phyloP scores from a whole-genome alignment of 2,329 filamentous ascomycete genomes.

The Paraphoma sp. region DNA sequence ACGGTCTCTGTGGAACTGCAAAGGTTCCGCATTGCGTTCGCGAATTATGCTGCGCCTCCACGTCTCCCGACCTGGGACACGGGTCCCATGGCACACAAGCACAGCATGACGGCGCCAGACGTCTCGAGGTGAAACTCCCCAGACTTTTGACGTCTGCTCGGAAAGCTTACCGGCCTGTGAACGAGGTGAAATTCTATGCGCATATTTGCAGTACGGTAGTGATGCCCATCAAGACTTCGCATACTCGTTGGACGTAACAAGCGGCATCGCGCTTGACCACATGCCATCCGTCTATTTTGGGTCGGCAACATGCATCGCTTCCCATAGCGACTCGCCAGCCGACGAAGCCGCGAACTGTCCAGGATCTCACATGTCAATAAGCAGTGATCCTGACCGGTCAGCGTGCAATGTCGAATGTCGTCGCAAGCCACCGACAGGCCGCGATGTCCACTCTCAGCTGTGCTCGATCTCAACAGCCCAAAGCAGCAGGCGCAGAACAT shows the following conservation, averaged over 20 bases:
- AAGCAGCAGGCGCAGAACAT: conserved; percentile 1
- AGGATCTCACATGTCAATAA: conserved; percentile 2
- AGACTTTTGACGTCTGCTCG: conserved; percentile 3
- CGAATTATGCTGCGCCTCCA: not conserved
- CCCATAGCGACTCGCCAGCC: not conserved
- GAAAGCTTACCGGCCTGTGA: not conserved
- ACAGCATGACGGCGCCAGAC: not conserved
- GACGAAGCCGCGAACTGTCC: not conserved
- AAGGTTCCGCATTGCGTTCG: no score
- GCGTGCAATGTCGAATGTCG: not conserved
- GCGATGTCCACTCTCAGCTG: not conserved
- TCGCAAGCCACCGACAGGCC: not conserved
- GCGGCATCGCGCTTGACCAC: not conserved
- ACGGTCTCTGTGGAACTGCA: not conserved
- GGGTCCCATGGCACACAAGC: not conserved
- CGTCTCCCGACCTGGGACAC: not conserved
- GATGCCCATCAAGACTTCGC: no score
- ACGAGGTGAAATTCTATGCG: not conserved
- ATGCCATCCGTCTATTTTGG: not conserved
- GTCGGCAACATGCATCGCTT: not conserved
- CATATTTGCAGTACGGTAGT: no score
- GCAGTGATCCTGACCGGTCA: not conserved
- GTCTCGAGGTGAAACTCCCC: conserved; percentile 4
- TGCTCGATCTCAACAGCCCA: conserved; percentile 1
- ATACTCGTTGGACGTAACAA: no score